Base-by-base conservation (phyloP, 371 early-diverging fungal species). In the Batrachochytrium dendrobatidis region DNA sequence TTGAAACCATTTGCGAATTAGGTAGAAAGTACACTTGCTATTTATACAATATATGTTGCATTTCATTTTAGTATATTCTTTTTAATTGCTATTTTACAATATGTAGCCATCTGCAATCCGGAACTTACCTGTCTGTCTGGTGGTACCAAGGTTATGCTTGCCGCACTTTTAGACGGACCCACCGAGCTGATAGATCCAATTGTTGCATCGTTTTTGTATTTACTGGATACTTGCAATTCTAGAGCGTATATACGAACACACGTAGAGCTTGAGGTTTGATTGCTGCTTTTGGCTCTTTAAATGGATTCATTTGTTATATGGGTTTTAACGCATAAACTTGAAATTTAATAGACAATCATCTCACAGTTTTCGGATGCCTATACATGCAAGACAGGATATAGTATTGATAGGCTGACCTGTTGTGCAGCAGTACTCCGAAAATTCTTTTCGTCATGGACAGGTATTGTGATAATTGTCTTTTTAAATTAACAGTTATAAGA, bases 1-100 rank as follows among this genome's bases (percentile, higher is more conserved):
- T 90, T 12, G 88, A 89, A 52, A 89, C 89, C 1, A 61, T 92
- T 18, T 84, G 87, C 50, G 92, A 92, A 70, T 66, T 89, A 48
- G 77, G 88, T 89, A 79, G 50, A 65, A 24, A 26, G 30, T 17
- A 18, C 12, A 0, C 34, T 3, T 32, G 30, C 1, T 4, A 18
- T 1, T 24, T 5, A 15, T 17, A 4, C 15, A 20, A 25, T 6
- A 5, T 52, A 4, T 5, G 5, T 29, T 31, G 17, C 33, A 30
- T 8, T 8, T 22, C 10, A 32, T 32, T 29, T 6, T 10, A 6
- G 24, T 12, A 25, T 29, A 29, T 6, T 32, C 31, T 25, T 10
- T 6, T 17, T 17, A 17, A 53, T 25, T 7, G 12, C 31, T 51
- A 24, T 12, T 43, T 29, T 53, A 18, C 17, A 8, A 31, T 52